phyloP scores from a whole-genome alignment of 441 rosid genomes.

The Populus hybrid region DNA sequence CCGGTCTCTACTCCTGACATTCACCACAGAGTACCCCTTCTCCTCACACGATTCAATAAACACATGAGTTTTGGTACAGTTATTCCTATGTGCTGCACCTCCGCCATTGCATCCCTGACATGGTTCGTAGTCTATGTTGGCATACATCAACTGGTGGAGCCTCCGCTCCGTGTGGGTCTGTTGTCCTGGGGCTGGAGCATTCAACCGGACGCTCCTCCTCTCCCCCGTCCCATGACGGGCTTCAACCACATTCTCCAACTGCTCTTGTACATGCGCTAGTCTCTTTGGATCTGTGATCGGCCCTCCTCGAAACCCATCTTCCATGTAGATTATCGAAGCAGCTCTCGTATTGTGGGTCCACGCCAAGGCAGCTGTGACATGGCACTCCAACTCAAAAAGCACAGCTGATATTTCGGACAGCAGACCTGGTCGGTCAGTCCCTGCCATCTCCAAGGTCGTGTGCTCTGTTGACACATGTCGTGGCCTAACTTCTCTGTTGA shows the following conservation, averaged over 20 bases:
- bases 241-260: slow-evolving; percentile 52
- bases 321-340: slow-evolving; percentile 64
- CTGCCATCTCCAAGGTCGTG: slow-evolving; percentile 73
- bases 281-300: slow-evolving; percentile 43
- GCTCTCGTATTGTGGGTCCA: slow-evolving; percentile 84
- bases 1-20: slow-evolving; percentile 61
- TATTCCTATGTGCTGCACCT: slow-evolving; percentile 29
- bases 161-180: slow-evolving; percentile 76
- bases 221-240: slow-evolving; percentile 62
- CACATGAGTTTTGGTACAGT: slow-evolving; percentile 59
- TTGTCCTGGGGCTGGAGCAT: slow-evolving; percentile 39
- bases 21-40: slow-evolving; percentile 73
- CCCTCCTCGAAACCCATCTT: slow-evolving; percentile 56
- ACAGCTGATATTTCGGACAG: slow-evolving; percentile 78
- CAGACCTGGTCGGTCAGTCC: slow-evolving; percentile 66
- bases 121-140: slow-evolving; percentile 52
- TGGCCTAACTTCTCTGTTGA: slow-evolving; percentile 50
- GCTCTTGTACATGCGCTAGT: slow-evolving; percentile 50
- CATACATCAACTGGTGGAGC: slow-evolving; percentile 80
- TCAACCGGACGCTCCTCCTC: slow-evolving; percentile 49
- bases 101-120: slow-evolving; percentile 50
- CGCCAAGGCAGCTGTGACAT: slow-evolving; percentile 58
- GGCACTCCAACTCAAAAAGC: slow-evolving; percentile 58
- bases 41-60: slow-evolving; percentile 61
- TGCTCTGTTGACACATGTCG: slow-evolving; percentile 56